phyloP scores from a whole-genome alignment of 2,329 filamentous ascomycete genomes.

The Xylaria sp. region DNA sequence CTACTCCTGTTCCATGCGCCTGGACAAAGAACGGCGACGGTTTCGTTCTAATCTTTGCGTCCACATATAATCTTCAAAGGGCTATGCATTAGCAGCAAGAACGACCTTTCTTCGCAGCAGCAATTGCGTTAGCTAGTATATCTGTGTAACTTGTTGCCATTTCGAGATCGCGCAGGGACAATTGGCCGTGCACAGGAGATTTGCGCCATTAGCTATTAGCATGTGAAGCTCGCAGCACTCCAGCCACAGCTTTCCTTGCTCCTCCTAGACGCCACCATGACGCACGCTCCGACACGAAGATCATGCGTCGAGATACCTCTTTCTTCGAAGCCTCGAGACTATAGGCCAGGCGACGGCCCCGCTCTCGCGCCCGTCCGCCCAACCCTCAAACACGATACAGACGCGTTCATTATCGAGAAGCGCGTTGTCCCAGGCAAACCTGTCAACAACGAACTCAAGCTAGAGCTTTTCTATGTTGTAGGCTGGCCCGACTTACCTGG shows the following conservation, averaged over 20 bases:
- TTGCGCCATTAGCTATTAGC: conserved; percentile 6
- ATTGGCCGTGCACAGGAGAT: background rate
- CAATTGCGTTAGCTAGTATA: background rate
- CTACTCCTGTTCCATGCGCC: conserved; percentile 11
- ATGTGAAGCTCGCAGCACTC: conserved; percentile 21
- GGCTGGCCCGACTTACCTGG: conserved; percentile 64
- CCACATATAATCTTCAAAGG: background rate
- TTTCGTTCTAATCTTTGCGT: background rate
- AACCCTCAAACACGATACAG: conserved; percentile 60
- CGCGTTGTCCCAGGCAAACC: conserved; percentile 56
- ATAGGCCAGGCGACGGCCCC: conserved; percentile 60
- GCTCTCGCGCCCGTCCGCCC: conserved; percentile 59
- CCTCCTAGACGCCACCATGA: conserved; percentile 32
- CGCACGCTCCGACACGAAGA: conserved; percentile 21
- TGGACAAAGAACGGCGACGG: conserved; percentile 21
- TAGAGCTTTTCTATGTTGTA: conserved; percentile 64
- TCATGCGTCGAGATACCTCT: conserved; percentile 49
- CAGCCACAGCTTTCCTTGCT: background rate
- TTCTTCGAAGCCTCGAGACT: conserved; percentile 49
- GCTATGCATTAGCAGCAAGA: background rate
- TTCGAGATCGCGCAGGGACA: background rate
- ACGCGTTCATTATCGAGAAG: conserved; percentile 67
- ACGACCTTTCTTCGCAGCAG: background rate
- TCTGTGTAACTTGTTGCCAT: background rate
- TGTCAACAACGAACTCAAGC: conserved; percentile 44